Evolutionary conservation across 2,329 filamentous ascomycete genomes (phyloP), one percentile per base, ranked within the genome.

Genomic region (Trichoderma pleuroti): DNA sequence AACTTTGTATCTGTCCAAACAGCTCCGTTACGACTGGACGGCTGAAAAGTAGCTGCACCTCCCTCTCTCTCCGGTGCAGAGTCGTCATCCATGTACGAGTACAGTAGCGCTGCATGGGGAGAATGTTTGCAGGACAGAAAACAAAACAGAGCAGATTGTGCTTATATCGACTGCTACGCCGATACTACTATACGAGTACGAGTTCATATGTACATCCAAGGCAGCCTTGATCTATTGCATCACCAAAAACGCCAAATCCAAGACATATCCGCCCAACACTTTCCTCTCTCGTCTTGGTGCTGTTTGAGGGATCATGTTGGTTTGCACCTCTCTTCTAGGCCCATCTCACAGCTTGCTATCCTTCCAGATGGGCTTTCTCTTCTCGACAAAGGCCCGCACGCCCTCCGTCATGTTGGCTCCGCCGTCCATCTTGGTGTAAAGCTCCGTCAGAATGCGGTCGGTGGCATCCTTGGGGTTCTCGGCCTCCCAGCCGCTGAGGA

Each of bases 391-490:
- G 72, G 91, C 92, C 80, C 79, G 83, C 24, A 94, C 83, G 0
- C 92, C 93, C 81, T 94, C 92, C 69, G 86, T 87, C 80, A 93
- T 89, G 79, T 95, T 95, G 74, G 92, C 90, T 0, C 88, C 91
- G 2, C 83, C 85, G 72, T 90, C 84, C 70, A 94, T 84, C 71
- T 83, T 83, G 68, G 82, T 82, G 76, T 87, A 90, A 83, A 90
- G 86, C 2, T 85, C 85, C 68, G 88, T 84, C 18, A 85, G 83
- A 69, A 92, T 78, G 73, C 87, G 77, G 72, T 82, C 82, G 42
- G 89, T 92, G 11, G 82, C 91, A 72, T 87, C 85, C 78, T 90
- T 88, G 0, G 90, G 91, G 12, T 90, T 88, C 24, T 90, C 81
- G 0, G 85, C 86, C 75, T 93, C 92, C 91, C 91, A 94, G 0